Conservation (phyloP, 805 yeast genomes). For the Candida khao-thaluensis region DNA sequence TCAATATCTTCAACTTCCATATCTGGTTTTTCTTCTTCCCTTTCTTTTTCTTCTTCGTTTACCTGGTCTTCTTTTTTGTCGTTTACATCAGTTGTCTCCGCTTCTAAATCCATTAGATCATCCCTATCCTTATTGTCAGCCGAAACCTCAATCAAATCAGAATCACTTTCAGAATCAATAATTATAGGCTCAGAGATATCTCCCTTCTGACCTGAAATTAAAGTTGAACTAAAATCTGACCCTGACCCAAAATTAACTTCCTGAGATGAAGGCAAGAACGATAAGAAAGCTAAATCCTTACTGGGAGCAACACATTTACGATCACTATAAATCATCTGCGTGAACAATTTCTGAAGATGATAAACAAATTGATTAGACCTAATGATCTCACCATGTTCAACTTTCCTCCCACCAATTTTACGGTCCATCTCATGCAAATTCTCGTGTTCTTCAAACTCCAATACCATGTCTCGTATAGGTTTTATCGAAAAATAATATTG, state of each 20-base stretch:
- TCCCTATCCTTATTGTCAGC: constrained; percentile 6
- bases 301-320: constrained; percentile 74
- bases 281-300: constrained; percentile 81
- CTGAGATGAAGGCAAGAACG: constrained; percentile 71
- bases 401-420: constrained; percentile 84
- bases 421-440: constrained; percentile 20
- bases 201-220: too few relatives aligned
- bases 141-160: not conserved
- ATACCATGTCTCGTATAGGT: constrained; percentile 69
- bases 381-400: constrained; percentile 73
- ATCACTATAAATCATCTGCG: constrained; percentile 62
- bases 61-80: not conserved
- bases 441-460: constrained; percentile 48
- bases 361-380: constrained; percentile 81
- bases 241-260: constrained; percentile 47
- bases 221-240: not conserved
- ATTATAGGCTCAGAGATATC: constrained; percentile 9
- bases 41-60: not conserved
- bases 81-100: not conserved
- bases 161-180: constrained; percentile 2
- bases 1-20: not conserved
- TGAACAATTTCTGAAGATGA: constrained; percentile 67
- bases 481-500: constrained; percentile 87
- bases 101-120: not conserved
- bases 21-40: not conserved